A percentile compares a stretch with the other conserved stretches of the same genome.
Evolutionary conservation across 2,329 filamentous ascomycete genomes (phyloP).

Genomic region (Pleurostoma richardsiae): DNA sequence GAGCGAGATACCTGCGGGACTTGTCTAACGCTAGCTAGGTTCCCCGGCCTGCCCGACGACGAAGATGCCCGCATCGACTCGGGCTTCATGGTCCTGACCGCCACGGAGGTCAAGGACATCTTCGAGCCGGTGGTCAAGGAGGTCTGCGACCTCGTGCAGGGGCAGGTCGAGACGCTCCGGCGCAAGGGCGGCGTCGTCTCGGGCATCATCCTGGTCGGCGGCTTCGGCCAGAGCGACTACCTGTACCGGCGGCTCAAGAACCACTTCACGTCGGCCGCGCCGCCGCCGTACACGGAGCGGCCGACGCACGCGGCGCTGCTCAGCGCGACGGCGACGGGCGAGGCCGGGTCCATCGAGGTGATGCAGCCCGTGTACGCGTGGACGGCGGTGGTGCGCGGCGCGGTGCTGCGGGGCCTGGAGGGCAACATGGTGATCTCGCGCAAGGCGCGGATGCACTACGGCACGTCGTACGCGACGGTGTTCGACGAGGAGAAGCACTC

Average conservation of each 20-base stretch:
- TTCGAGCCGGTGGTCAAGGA: slow-evolving; percentile 72
- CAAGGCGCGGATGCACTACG: slow-evolving; percentile 72
- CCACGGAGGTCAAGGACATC: slow-evolving; percentile 64
- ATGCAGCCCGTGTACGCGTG: slow-evolving; percentile 80
- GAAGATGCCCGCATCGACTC: slow-evolving; percentile 70
- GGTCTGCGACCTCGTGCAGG: slow-evolving; percentile 62
- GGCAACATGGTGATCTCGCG: slow-evolving; percentile 75
- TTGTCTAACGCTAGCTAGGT: slow-evolving; percentile 32
- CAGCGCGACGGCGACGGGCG: slow-evolving; percentile 32
- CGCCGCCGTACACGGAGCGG: slow-evolving; percentile 61
- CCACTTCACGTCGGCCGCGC: slow-evolving; percentile 57
- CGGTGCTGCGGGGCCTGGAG: slow-evolving; percentile 69
- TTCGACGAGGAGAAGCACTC: slow-evolving; percentile 73
- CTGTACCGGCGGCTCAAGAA: slow-evolving; percentile 66
- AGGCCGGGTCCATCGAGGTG: slow-evolving; percentile 62
- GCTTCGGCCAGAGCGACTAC: slow-evolving; percentile 76
- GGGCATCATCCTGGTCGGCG: slow-evolving; percentile 77
- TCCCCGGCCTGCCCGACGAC: slow-evolving; percentile 72
- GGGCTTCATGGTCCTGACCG: slow-evolving; percentile 70
- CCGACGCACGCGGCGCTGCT: slow-evolving; percentile 56
- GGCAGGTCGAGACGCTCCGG: slow-evolving; percentile 60
- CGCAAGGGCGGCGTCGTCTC: slow-evolving; percentile 57
- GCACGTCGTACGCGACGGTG: slow-evolving; percentile 75
- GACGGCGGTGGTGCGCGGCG: slow-evolving; percentile 75
- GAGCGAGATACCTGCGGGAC: neutral